Percentiles rank a stretch among this genome's conserved stretches.
Conservation (phyloP, 164 flowering plant species). For the Umbellularia californica region DNA sequence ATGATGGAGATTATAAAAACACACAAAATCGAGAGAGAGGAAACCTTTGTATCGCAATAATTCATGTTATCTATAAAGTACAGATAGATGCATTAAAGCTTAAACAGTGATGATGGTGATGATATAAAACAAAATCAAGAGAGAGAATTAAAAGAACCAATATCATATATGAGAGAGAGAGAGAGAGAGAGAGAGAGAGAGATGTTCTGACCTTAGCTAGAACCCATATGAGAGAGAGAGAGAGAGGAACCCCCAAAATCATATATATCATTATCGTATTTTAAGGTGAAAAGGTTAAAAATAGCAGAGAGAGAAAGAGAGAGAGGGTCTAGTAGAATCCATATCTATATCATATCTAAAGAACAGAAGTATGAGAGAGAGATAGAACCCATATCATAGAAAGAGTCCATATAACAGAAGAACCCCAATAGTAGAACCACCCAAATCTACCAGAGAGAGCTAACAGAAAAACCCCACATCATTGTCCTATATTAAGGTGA, state of each 20-base stretch:
- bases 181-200: neutral
- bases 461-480: no score
- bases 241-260: neutral
- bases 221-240: neutral
- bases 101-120: no score
- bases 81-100: no score
- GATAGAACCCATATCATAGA: neutral
- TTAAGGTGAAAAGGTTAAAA: neutral
- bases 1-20: no score
- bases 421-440: neutral
- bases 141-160: conserved; percentile 2
- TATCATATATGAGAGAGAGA: neutral
- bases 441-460: neutral
- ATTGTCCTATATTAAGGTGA: no score
- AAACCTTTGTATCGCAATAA: neutral
- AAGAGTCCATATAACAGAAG: neutral
- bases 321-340: neutral
- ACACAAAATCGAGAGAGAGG: no score
- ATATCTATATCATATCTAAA: neutral
- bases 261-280: neutral
- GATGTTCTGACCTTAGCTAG: neutral
- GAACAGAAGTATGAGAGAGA: neutral
- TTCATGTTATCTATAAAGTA: no score
- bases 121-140: neutral
- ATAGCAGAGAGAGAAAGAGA: neutral